phyloP scores from a whole-genome alignment of 129 eudicot species.

The Artemisia annua region DNA sequence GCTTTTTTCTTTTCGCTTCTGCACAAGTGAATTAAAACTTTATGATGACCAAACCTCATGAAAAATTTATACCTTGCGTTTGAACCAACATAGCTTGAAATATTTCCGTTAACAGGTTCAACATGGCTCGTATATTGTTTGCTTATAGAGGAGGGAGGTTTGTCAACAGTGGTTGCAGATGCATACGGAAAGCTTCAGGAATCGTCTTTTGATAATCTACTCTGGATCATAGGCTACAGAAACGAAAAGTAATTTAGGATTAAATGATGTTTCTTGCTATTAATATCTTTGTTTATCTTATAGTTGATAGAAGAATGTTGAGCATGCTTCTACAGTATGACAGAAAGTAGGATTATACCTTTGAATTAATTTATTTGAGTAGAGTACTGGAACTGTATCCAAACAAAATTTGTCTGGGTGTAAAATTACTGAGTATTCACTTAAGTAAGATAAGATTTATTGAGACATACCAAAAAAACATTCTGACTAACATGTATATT shows the following conservation, averaged over 20 bases:
- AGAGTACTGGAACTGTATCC: conserved; percentile 79
- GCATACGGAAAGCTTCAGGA: no score
- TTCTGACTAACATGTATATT: not conserved
- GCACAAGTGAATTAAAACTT: no score
- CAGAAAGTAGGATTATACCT: conserved; percentile 45
- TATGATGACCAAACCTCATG: no score
- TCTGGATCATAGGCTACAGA: no score
- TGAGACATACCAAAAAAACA: conserved; percentile 68
- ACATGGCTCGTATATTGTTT: no score
- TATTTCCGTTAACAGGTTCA: no score
- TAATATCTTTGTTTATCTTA: not conserved
- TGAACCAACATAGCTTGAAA: no score
- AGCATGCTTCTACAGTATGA: conserved; percentile 11
- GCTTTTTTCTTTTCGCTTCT: no score
- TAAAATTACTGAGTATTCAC: conserved; percentile 64
- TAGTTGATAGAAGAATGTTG: not conserved
- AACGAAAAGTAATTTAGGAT: not conserved
- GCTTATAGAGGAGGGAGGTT: no score
- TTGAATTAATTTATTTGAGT: conserved; percentile 70
- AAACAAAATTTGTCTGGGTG: conserved; percentile 96
- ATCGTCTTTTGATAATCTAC: no score
- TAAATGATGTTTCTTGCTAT: not conserved
- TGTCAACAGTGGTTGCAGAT: no score
- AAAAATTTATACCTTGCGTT: no score
- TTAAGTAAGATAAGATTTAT: conserved; percentile 63